Conservation (phyloP, 2,329 filamentous ascomycete genomes). For the Dactylellina drechsleri region DNA sequence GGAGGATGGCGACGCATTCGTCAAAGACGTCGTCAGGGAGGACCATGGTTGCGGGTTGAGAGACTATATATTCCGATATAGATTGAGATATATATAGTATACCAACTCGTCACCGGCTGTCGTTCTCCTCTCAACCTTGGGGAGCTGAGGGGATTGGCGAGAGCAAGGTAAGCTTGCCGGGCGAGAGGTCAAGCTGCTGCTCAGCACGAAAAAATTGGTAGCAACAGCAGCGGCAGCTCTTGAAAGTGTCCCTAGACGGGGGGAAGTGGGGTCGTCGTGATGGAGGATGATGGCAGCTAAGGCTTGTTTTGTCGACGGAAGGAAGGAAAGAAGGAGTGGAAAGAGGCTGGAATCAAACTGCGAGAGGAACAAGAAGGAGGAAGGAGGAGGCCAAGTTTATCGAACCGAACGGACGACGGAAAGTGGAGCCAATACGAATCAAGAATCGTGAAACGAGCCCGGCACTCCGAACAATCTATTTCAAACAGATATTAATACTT, state of each 20-base stretch:
- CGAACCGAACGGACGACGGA: background rate
- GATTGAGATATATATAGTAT: too few species aligned
- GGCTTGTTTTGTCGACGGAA: background rate
- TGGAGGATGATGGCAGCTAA: background rate
- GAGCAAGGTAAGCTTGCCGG: slow-evolving; percentile 7
- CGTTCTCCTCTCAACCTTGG: slow-evolving; percentile 12
- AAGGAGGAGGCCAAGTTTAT: background rate
- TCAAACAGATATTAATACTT: background rate
- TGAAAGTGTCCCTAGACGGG: background rate
- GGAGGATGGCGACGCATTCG: slow-evolving; percentile 85
- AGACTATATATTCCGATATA: too few species aligned
- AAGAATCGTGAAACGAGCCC: slow-evolving; percentile 40
- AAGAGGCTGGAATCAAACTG: background rate
- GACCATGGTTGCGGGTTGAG: slow-evolving; percentile 26
- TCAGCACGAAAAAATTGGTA: too few species aligned
- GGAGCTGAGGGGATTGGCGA: slow-evolving; percentile 39
- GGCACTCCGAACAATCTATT: slow-evolving; percentile 4
- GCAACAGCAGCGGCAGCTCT: too few species aligned
- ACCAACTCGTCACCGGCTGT: background rate
- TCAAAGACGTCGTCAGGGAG: slow-evolving; percentile 91
- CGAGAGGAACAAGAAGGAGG: background rate
- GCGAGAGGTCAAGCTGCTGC: slow-evolving; percentile 3
- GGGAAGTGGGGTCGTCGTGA: background rate
- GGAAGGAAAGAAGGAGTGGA: background rate
- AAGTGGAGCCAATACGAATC: slow-evolving; percentile 29